These are phyloP conservation scores for Aspergillus sojae DNA, from an alignment of 2,329 filamentous ascomycete genomes.

Conservation along the genomic window DNA sequence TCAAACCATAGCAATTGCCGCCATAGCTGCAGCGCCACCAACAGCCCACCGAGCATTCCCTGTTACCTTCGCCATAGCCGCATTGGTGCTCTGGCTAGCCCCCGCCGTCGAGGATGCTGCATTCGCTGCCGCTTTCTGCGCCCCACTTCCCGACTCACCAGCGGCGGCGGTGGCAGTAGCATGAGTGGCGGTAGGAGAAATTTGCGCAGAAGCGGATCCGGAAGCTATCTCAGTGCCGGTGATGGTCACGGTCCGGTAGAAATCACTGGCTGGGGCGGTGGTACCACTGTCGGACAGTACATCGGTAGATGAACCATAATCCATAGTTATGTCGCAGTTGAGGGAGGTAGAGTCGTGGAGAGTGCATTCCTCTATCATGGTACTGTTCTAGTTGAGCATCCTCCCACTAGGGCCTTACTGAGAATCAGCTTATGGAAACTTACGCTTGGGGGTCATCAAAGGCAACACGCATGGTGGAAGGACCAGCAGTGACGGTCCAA, in stretches of 20 bases:
- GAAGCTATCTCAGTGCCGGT: background rate
- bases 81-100: background rate
- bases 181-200: background rate
- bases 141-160: background rate
- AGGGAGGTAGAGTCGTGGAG: background rate
- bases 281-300: background rate
- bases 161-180: background rate
- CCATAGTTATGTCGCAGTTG: background rate
- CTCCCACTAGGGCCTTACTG: too few species aligned
- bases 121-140: background rate
- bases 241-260: background rate
- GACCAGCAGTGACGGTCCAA: background rate
- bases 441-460: background rate
- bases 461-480: background rate
- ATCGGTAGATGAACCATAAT: background rate
- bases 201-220: background rate
- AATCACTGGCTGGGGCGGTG: background rate
- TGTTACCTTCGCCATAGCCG: background rate
- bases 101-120: background rate
- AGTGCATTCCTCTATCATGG: background rate
- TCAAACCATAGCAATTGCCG: background rate
- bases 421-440: background rate
- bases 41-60: background rate
- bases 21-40: background rate
- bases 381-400: background rate